Percentiles rank a stretch among this genome's conserved stretches.
These are phyloP conservation scores for Nakaseomyces bracarensis DNA, from an alignment of 1,139 yeast species.

Conservation along the genomic window DNA sequence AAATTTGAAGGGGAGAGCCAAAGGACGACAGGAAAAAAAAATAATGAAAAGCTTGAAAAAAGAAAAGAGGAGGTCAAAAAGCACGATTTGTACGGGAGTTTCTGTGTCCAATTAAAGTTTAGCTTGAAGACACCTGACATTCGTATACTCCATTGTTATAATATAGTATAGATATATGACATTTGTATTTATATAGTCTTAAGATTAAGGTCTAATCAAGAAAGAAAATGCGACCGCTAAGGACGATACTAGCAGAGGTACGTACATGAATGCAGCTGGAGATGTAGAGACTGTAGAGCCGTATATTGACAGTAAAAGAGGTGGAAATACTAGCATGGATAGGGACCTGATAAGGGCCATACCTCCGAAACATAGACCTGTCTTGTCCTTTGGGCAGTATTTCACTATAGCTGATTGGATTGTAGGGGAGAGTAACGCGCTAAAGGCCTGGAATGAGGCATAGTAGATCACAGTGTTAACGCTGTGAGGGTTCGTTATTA, in stretches of 20 bases:
- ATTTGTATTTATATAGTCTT: neutral
- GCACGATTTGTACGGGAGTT: neutral
- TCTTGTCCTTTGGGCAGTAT: constrained; percentile 38
- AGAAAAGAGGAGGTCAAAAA: neutral
- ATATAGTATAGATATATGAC: too few relatives aligned
- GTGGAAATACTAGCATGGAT: constrained; percentile 36
- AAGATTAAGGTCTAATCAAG: neutral
- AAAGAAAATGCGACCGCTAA: neutral
- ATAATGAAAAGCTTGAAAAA: neutral
- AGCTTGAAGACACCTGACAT: too few relatives aligned
- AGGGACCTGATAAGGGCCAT: constrained; percentile 40
- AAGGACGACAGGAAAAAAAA: too few relatives aligned
- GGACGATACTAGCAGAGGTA: constrained; percentile 19
- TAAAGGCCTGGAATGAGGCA: constrained; percentile 35
- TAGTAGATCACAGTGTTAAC: constrained; percentile 10
- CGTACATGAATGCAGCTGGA: constrained; percentile 28
- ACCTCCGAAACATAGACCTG: constrained; percentile 48
- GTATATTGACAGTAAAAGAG: constrained; percentile 36
- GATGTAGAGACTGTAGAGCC: constrained; percentile 31
- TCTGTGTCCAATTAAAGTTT: neutral
- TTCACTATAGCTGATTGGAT: constrained; percentile 40
- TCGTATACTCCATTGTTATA: too few relatives aligned
- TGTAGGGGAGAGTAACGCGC: constrained; percentile 37
- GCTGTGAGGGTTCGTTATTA: constrained; percentile 32
- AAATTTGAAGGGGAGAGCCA: too few relatives aligned